phyloP scores from a whole-genome alignment of 495 filamentous ascomycete genomes.

The Aspergillus indologenus region DNA sequence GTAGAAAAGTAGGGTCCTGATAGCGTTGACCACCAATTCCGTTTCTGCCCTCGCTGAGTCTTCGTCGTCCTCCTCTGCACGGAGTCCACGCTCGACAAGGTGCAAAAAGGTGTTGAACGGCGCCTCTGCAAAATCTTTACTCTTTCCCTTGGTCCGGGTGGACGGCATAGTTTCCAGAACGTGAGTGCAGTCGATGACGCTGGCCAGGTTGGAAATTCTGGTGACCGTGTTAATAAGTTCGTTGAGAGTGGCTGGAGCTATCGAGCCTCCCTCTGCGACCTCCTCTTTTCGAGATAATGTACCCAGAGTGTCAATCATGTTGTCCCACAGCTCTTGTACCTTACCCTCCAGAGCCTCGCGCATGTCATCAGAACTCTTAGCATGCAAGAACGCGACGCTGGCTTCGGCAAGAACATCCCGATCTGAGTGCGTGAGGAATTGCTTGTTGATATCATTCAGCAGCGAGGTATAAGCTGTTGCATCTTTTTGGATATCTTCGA shows the following conservation, averaged over 20 bases:
- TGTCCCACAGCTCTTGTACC: slow-evolving; percentile 80
- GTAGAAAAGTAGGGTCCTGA: slow-evolving; percentile 75
- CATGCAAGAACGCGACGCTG: slow-evolving; percentile 76
- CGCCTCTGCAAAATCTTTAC: slow-evolving; percentile 38
- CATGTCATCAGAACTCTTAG: slow-evolving; percentile 79
- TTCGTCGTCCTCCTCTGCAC: slow-evolving; percentile 55
- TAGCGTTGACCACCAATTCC: slow-evolving; percentile 67
- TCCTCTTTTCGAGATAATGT: slow-evolving; percentile 65
- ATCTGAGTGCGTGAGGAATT: slow-evolving; percentile 88
- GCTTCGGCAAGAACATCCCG: slow-evolving; percentile 82
- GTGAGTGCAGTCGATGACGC: slow-evolving; percentile 70
- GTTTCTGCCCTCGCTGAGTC: slow-evolving; percentile 68
- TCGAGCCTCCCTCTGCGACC: slow-evolving; percentile 57
- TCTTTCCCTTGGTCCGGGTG: slow-evolving; percentile 46
- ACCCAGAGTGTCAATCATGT: slow-evolving; percentile 66
- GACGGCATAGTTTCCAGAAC: slow-evolving; percentile 61
- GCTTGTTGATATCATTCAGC: slow-evolving; percentile 88
- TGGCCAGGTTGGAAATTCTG: slow-evolving; percentile 79
- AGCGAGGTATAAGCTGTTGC: slow-evolving; percentile 75
- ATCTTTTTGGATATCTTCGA: slow-evolving; percentile 85
- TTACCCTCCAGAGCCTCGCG: slow-evolving; percentile 80
- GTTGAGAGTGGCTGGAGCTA: slow-evolving; percentile 58
- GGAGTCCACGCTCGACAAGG: slow-evolving; percentile 62
- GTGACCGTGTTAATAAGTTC: slow-evolving; percentile 76
- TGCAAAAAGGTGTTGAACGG: slow-evolving; percentile 69